These are phyloP conservation scores for Ceratobasidium sp. DNA, from an alignment of 1,284 basidiomycete genomes.

Conservation along the genomic window DNA sequence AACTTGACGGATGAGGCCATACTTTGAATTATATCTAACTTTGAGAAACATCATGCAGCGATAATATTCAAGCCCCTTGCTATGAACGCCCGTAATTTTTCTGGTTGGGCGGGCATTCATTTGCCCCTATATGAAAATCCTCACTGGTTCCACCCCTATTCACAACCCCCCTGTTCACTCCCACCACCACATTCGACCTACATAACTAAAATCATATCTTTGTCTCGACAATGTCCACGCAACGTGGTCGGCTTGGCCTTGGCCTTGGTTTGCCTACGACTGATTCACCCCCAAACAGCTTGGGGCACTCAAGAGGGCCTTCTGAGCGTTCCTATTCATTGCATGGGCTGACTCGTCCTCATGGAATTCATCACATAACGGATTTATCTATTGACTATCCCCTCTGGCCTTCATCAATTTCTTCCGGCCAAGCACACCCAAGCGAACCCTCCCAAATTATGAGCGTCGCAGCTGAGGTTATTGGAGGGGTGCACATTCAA, in stretches of 20 bases:
- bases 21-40: no score
- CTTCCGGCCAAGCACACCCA: background rate
- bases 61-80: no score
- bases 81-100: no score
- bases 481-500: background rate
- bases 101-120: no score
- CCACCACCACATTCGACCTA: background rate
- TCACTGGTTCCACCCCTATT: background rate
- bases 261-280: slow-evolving; percentile 17
- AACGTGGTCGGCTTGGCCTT: slow-evolving; percentile 4
- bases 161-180: background rate
- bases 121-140: no score
- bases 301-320: background rate
- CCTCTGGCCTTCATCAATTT: background rate
- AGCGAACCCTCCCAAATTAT: background rate
- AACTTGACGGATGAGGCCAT: no score
- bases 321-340: slow-evolving; percentile 12
- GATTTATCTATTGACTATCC: background rate
- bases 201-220: background rate
- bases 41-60: no score
- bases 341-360: background rate
- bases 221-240: background rate
- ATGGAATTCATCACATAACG: background rate
- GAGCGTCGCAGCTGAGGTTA: background rate
- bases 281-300: no score